A percentile compares a stretch with the other conserved stretches of the same genome.
Conservation (phyloP, 306 rosid genomes). For the Vachellia pachyceras region DNA sequence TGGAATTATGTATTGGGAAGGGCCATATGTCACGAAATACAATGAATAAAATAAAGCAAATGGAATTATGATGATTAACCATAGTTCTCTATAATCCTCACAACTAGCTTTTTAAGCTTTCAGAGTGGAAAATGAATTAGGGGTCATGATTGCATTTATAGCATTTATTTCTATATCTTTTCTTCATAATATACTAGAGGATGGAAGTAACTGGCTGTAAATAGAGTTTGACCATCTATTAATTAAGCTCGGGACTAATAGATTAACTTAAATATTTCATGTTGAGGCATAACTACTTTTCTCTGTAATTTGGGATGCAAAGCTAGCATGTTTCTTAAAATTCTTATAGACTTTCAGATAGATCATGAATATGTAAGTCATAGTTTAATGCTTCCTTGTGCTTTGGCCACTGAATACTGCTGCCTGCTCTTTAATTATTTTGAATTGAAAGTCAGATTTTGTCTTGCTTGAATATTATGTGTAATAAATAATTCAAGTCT, state of each 20-base stretch:
- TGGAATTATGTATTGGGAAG: slow-evolving; percentile 72
- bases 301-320: neutral
- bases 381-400: neutral
- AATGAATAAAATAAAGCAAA: slow-evolving; percentile 56
- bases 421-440: neutral
- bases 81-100: slow-evolving; percentile 5
- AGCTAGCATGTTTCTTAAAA: neutral
- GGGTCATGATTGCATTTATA: slow-evolving; percentile 3
- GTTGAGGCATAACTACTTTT: neutral
- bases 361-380: neutral
- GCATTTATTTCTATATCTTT: slow-evolving; percentile 10
- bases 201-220: neutral
- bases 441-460: neutral
- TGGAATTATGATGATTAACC: slow-evolving; percentile 34
- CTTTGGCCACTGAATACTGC: neutral
- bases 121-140: slow-evolving; percentile 24
- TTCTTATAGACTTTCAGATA: neutral
- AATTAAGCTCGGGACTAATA: neutral
- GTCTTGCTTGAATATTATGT: neutral
- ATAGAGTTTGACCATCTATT: neutral
- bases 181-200: neutral
- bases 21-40: slow-evolving; percentile 75
- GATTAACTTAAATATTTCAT: neutral
- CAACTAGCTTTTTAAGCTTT: neutral
- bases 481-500: neutral